Evolutionary conservation across 192 early-diverging fungal genomes (phyloP), one percentile per base, ranked within the genome.

Genomic region (Coemansia sp.): DNA sequence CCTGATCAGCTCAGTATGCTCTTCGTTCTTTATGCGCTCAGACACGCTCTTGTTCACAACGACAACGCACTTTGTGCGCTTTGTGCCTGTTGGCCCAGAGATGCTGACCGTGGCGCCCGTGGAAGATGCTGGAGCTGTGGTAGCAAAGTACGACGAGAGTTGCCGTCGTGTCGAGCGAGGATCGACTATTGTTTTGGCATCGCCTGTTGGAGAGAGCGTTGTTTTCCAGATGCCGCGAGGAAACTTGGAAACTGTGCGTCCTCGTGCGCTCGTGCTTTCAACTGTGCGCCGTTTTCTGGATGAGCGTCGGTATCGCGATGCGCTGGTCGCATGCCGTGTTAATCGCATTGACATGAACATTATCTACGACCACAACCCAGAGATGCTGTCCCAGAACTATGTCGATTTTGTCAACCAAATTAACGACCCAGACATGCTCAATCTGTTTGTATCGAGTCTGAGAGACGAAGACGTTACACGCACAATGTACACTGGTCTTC

Each of bases 321-420:
- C 94, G 0, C 92, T 97, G 32, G 30, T 87, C 6, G 58, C 79
- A 0, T 95, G 92, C 72, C 85, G 96, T 27, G 85, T 81, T 33
- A 89, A 97, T 67, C 83, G 94, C 20, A 92, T 98, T 47, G 93
- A 97, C 59, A 75, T 98, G 72, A 98, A 98, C 60, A 67, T 98
- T 5, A 45, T 98, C 7, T 83, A 86, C 35, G 94, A 98, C 60
- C 83, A 93, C 50, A 65, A 79, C 15, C 82, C 85, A 7, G 67
- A 80, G 29, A 46, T 63, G 26, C 95, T 98, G 50, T 72, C 83
- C 53, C 71, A 60, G 0, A 81, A 90, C 38, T 72, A 90, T 7
- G 60, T 55, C 3, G 64, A 75, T n/a, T 87, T 98, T 79, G 85
- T 95, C 11, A 34, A 48, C 22, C 85, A 92, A 47, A 58, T 98